Conservation (phyloP, 495 filamentous ascomycete genomes). For the Sporormia fimetaria region DNA sequence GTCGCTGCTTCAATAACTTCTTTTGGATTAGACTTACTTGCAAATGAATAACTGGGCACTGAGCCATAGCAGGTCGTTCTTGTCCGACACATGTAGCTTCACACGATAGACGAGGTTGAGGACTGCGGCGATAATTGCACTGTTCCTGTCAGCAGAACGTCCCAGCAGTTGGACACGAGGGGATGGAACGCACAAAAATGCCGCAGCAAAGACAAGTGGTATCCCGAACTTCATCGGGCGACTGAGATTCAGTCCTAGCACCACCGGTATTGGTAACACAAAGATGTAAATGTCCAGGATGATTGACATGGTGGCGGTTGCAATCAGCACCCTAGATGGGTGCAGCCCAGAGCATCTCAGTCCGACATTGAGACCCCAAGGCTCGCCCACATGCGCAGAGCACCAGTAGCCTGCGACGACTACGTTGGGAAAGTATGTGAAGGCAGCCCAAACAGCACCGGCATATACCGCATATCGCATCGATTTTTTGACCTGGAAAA, state of each 20-base stretch:
- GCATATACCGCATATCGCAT: conserved; percentile 14
- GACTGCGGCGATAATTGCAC: neutral
- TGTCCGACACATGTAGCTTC: neutral
- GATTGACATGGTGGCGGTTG: neutral
- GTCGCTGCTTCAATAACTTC: neutral
- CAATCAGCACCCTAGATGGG: neutral
- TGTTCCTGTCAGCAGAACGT: neutral
- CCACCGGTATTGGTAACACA: conserved; percentile 2
- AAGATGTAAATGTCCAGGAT: conserved; percentile 9
- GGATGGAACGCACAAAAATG: conserved; percentile 10
- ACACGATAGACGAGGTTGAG: conserved; percentile 5
- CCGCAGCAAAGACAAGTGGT: conserved; percentile 5
- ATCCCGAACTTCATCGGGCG: neutral
- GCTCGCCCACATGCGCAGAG: conserved; percentile 1
- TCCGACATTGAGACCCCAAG: conserved; percentile 3
- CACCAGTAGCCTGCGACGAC: conserved; percentile 6
- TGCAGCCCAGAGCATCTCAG: neutral
- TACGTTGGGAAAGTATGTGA: conserved; percentile 14
- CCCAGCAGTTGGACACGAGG: too few species aligned
- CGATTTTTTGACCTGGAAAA: conserved; percentile 14
- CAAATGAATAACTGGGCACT: conserved; percentile 10
- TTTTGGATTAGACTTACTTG: conserved; percentile 5
- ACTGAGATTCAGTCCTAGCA: conserved; percentile 6
- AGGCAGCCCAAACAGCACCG: conserved; percentile 7
- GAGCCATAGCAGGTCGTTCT: conserved; percentile 1